Base-by-base conservation (phyloP, 2,329 filamentous ascomycete species). In the Camillea tinctor region DNA sequence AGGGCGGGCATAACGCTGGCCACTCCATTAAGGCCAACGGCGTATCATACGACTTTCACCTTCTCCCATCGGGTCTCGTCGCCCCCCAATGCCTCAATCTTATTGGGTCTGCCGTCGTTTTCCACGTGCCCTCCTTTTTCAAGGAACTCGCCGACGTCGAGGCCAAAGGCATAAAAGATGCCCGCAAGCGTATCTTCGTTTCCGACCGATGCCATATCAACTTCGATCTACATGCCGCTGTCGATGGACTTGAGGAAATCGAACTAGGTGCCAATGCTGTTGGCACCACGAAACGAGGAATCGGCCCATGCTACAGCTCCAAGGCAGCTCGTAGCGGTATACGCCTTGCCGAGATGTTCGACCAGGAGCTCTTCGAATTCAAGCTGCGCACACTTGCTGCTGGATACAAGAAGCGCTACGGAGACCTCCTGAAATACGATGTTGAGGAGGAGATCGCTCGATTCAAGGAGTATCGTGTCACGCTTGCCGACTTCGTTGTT, bases 81-180 rank as follows among this genome's bases (percentile, higher is more conserved):
- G 91, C 89, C 72, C 87, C 89, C 6, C 78, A 79, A 50, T 90
- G 85, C 73, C 81, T 86, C 68, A 93, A 93, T 77, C 79, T 93
- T 59, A 89, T 93, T 72, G 90, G 89, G 61, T 88, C 87, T 54
- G 88, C 81, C 52, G 82, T 85, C 49, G 84, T 58, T 52, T 69
- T 73, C 40, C 70, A 74, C 53, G 69, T 74, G 69, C 85, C 86
- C 20, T 79, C 80, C 57, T 88, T 90, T 78, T 89, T 89, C 80
- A 81, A 83, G 66, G 88, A 90, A 73, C 77, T 90, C 52, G 77
- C 81, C 60, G 81, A 79, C 17, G 74, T 89, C 23, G 82, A 89
- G 67, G 79, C 79, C 57, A 84, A 89, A 70, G 86, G 86, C 11
- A 76, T 89, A 17, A 65, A 64, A 61, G 75, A 83, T 64, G 84